phyloP scores from a whole-genome alignment of 306 rosid genomes.

The Cucurbita moschata region DNA sequence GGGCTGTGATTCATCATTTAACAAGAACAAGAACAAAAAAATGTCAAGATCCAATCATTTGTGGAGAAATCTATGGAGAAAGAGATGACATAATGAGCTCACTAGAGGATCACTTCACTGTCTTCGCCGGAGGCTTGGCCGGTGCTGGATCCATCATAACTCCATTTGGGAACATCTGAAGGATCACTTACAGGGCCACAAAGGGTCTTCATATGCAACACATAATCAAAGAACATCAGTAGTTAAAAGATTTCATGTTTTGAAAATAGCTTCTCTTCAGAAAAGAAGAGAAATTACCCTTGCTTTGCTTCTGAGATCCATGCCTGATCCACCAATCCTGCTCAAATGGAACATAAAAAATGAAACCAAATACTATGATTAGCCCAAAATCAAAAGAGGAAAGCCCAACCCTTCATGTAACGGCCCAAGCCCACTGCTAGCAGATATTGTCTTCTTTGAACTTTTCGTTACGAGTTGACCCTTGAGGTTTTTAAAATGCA shows the following conservation, averaged over 20 bases:
- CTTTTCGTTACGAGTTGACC: too few species aligned
- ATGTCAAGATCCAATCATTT: background rate
- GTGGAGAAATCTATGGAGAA: background rate
- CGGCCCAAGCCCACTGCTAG: too few species aligned
- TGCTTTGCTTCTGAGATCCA: slow-evolving; percentile 94
- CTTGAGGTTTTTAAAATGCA: too few species aligned
- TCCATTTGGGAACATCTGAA: slow-evolving; percentile 78
- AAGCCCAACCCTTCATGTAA: background rate
- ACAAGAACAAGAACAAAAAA: background rate
- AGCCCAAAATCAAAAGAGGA: background rate
- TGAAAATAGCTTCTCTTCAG: background rate
- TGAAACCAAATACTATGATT: background rate
- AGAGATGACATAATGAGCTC: slow-evolving; percentile 6
- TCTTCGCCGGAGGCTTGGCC: slow-evolving; percentile 86
- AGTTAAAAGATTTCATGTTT: background rate
- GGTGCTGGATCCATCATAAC: slow-evolving; percentile 86
- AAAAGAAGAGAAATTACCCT: slow-evolving; percentile 34
- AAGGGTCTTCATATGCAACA: slow-evolving; percentile 39
- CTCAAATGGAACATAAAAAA: background rate
- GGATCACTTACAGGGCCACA: slow-evolving; percentile 58
- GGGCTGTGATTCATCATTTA: slow-evolving; percentile 32
- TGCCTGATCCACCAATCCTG: slow-evolving; percentile 94
- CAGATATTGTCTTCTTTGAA: too few species aligned
- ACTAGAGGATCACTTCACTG: slow-evolving; percentile 81
- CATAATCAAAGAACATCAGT: background rate